Evolutionary conservation across 169 alveolate genomes (phyloP), one percentile per base, ranked within the genome.

Genomic region (Fabrea salina): DNA sequence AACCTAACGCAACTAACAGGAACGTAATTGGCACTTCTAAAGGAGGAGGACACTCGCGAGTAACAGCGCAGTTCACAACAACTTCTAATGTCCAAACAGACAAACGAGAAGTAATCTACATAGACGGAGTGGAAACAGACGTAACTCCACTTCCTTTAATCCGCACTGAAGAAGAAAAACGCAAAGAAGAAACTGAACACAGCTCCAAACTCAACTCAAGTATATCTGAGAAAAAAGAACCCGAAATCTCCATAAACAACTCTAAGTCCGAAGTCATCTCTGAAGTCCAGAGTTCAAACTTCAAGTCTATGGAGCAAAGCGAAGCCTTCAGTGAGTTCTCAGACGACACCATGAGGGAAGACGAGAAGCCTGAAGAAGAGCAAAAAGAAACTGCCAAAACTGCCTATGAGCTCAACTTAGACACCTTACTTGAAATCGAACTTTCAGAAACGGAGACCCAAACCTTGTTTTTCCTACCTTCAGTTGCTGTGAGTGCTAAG

Each of bases 121-220:
- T 22, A n/a, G 50, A 19, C 50, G 64, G 64, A 27, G 16, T 22
- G 13, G 66, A 70, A 70, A 27, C 27, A 19, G 79, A 70, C 25
- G 79, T 70, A 7, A 70, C 79, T 43, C 79, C 79, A n/a, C 22
- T 22, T 25, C 79, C 79, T 5, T 44, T 70, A 22, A 70, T 70
- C 27, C 11, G 22, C 66, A 7, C 40, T 4, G 49, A 40, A 1
- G 79, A 70, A 70, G 79, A 70, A 49, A 64, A 70, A 39, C 41
- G 49, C 7, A 70, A 70, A 70, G 79, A 70, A 44, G 79, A 37
- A 13, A 19, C 27, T n/a, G 44, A 70, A 70, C 27, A 43, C 13
- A 37, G 79, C 3, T 70, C 79, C 22, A 44, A 70, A 49, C 67
- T 30, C 11, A n/a, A 40, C 4, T 41, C 66, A 70, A 32, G 50